Percentiles rank a stretch among this genome's conserved stretches.
Conservation (phyloP, 352 stramenopile genomes). For the Phytophthora sansomeana region DNA sequence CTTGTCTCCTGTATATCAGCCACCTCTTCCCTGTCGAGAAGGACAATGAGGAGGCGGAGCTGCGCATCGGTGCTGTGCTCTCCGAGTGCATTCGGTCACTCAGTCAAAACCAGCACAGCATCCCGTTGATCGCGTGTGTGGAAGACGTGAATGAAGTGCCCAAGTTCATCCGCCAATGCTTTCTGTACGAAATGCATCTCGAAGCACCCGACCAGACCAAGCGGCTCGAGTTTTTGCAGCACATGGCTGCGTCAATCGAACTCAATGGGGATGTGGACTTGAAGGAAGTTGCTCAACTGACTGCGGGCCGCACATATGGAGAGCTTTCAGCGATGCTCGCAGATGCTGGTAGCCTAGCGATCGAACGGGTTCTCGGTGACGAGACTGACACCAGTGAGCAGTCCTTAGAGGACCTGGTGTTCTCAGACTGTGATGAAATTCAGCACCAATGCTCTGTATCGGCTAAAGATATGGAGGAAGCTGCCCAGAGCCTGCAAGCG, state of each 20-base stretch:
- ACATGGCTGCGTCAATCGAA: constrained; percentile 44
- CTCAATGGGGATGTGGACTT: constrained; percentile 65
- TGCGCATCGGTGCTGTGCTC: constrained; percentile 69
- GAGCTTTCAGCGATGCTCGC: constrained; percentile 74
- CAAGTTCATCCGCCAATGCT: constrained; percentile 84
- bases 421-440: constrained; percentile 27
- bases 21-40: constrained; percentile 82
- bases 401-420: constrained; percentile 40
- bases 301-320: constrained; percentile 76
- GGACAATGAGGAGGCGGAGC: constrained; percentile 76
- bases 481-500: constrained; percentile 73
- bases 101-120: constrained; percentile 56
- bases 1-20: constrained; percentile 85
- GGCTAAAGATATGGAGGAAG: constrained; percentile 54
- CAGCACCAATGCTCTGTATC: constrained; percentile 40
- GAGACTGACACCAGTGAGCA: constrained; percentile 28
- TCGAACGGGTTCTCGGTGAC: constrained; percentile 52
- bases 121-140: constrained; percentile 79
- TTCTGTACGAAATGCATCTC: constrained; percentile 79
- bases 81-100: constrained; percentile 71
- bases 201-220: constrained; percentile 66
- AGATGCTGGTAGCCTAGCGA: constrained; percentile 59
- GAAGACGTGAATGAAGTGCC: constrained; percentile 82
- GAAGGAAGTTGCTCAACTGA: constrained; percentile 67
- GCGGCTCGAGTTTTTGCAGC: constrained; percentile 63